A percentile compares a stretch with the other conserved stretches of the same genome.
These are phyloP conservation scores for Arachis stenosperma DNA, from an alignment of 306 rosid species.

Conservation along the genomic window DNA sequence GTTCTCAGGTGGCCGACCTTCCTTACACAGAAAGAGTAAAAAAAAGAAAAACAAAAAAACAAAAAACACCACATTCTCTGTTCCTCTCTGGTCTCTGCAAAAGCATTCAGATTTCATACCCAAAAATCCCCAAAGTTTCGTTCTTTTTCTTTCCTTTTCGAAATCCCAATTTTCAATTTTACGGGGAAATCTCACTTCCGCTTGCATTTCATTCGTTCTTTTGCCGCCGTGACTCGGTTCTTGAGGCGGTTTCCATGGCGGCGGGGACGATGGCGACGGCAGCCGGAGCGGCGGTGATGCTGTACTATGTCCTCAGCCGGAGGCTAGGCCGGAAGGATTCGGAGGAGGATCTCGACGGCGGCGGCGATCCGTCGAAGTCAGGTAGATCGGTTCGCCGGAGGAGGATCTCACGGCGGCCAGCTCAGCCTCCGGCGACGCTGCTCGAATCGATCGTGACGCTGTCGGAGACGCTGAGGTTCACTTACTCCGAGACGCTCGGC, in stretches of 20 bases:
- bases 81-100: slow-evolving; percentile 32
- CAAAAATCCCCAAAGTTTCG: slow-evolving; percentile 4
- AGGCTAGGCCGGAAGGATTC: slow-evolving; percentile 45
- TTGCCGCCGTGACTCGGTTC: neutral
- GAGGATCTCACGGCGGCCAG: slow-evolving; percentile 84
- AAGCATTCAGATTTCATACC: slow-evolving; percentile 16
- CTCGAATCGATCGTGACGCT: slow-evolving; percentile 77
- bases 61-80: slow-evolving; percentile 19
- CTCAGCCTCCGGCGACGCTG: slow-evolving; percentile 91
- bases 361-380: slow-evolving; percentile 59
- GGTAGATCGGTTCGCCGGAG: slow-evolving; percentile 62
- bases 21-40: slow-evolving; percentile 16
- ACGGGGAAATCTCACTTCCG: neutral
- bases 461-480: slow-evolving; percentile 87
- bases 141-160: neutral
- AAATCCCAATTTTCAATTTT: slow-evolving; percentile 1
- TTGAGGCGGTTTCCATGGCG: slow-evolving; percentile 57
- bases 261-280: slow-evolving; percentile 95
- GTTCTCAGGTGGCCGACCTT: slow-evolving; percentile 27
- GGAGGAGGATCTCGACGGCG: slow-evolving; percentile 48
- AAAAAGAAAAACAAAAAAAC: neutral
- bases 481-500: slow-evolving; percentile 87
- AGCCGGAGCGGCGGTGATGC: slow-evolving; percentile 83
- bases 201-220: neutral
- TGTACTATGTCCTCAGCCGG: slow-evolving; percentile 65